These are phyloP conservation scores for Flagelloscypha sp. DNA, from an alignment of 768 basidiomycete species.

Conservation along the genomic window DNA sequence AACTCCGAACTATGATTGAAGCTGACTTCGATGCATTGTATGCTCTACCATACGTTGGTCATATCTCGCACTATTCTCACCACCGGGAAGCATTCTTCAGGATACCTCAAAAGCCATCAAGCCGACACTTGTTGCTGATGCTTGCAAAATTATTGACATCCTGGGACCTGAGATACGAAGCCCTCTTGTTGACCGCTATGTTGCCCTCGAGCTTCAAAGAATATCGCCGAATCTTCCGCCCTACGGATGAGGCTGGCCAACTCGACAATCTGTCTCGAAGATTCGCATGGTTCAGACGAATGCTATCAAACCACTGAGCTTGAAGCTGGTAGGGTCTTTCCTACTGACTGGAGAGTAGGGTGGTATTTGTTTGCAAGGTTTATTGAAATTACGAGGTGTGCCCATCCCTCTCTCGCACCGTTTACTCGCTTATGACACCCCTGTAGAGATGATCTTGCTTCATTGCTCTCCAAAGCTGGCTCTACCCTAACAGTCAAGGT, in stretches of 20 bases:
- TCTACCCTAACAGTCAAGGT: slow-evolving; percentile 66
- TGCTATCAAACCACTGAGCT: slow-evolving; percentile 81
- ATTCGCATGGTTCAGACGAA: slow-evolving; percentile 90
- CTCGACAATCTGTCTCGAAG: slow-evolving; percentile 89
- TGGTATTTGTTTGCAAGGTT: slow-evolving; percentile 80
- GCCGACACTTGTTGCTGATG: slow-evolving; percentile 61
- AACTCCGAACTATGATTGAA: slow-evolving; percentile 73
- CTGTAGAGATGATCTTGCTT: slow-evolving; percentile 73
- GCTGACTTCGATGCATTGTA: slow-evolving; percentile 90
- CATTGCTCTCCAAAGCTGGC: slow-evolving; percentile 70
- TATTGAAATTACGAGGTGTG: slow-evolving; percentile 81
- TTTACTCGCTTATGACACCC: background rate
- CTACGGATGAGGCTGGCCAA: slow-evolving; percentile 91
- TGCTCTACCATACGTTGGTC: slow-evolving; percentile 20
- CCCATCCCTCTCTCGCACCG: background rate
- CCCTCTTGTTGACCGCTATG: slow-evolving; percentile 82
- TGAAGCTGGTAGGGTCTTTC: slow-evolving; percentile 79
- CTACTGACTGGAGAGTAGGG: slow-evolving; percentile 77
- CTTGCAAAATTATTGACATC: slow-evolving; percentile 84
- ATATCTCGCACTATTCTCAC: slow-evolving; percentile 2
- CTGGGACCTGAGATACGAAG: slow-evolving; percentile 76
- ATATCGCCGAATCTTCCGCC: slow-evolving; percentile 91
- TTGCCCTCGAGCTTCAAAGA: slow-evolving; percentile 87
- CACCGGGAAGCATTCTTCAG: slow-evolving; percentile 35
- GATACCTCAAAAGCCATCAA: slow-evolving; percentile 64